A percentile compares a stretch with the other conserved stretches of the same genome.
Conservation (phyloP, 805 yeast species). For the Starmerella geochares region DNA sequence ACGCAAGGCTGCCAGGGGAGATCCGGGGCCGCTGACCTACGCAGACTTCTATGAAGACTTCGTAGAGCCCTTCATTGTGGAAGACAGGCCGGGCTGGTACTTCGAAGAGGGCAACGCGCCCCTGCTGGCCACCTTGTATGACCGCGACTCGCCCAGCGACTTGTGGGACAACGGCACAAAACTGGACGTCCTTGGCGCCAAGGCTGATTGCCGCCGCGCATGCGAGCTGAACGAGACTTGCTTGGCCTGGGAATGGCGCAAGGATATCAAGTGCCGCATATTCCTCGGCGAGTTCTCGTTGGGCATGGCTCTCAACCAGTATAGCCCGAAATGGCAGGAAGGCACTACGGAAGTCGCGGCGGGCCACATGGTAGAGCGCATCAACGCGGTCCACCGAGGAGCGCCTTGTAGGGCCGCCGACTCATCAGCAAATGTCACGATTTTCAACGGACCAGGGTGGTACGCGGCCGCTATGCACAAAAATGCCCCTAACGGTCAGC, state of each 20-base stretch:
- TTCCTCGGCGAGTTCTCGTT: slow-evolving; percentile 12
- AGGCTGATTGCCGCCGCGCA: neutral
- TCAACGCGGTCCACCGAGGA: neutral
- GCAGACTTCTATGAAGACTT: slow-evolving; percentile 30
- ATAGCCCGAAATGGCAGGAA: neutral
- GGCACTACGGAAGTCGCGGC: slow-evolving; percentile 1
- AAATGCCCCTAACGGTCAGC: neutral
- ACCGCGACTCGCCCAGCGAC: neutral
- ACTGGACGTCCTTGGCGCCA: neutral
- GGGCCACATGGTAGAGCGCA: slow-evolving; percentile 3
- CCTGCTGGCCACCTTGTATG: neutral
- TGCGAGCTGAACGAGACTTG: slow-evolving; percentile 14
- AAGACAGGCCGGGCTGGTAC: slow-evolving; percentile 26
- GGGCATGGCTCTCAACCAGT: slow-evolving; percentile 17
- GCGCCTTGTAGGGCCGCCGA: neutral
- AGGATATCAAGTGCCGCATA: slow-evolving; percentile 15
- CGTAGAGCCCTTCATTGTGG: slow-evolving; percentile 27
- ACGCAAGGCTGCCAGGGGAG: neutral
- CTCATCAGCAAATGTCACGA: neutral
- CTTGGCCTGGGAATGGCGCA: slow-evolving; percentile 17
- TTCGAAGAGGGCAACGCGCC: neutral
- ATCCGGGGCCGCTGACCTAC: slow-evolving; percentile 20
- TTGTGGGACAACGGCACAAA: neutral
- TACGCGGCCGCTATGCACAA: neutral
- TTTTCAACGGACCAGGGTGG: neutral